Evolutionary conservation across 441 rosid genomes (phyloP).

Genomic region (Pelargonium fulgidum): DNA sequence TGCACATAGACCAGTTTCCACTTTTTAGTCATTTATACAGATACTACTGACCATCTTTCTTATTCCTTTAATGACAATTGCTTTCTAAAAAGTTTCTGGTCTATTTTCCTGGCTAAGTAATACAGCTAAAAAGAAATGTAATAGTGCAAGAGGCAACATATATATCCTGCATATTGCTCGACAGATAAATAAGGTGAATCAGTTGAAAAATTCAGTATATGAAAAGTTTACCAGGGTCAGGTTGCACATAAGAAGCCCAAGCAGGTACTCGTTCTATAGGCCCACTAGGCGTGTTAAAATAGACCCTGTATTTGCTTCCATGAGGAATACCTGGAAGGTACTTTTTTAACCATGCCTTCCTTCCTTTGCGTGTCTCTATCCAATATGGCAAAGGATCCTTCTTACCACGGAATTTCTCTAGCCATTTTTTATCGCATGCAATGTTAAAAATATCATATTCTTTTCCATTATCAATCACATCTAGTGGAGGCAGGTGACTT

Average conservation of each 20-base stretch:
- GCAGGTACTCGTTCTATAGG: constrained; percentile 92
- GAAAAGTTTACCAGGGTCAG: constrained; percentile 46
- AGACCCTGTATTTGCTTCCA: constrained; percentile 90
- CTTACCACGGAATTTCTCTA: constrained; percentile 63
- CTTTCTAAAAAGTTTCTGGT: too few species aligned
- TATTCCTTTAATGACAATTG: too few species aligned
- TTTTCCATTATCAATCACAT: constrained; percentile 76
- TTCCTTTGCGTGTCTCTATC: constrained; percentile 93
- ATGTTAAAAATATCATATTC: constrained; percentile 64
- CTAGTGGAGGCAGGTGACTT: constrained; percentile 68
- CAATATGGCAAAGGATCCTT: constrained; percentile 79
- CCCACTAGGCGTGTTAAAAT: constrained; percentile 83
- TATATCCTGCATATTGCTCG: background rate
- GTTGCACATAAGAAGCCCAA: constrained; percentile 92
- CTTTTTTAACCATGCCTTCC: constrained; percentile 84
- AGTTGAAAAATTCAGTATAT: constrained; percentile 18
- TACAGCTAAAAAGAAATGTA: background rate
- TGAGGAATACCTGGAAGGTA: constrained; percentile 80
- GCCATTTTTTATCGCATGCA: constrained; percentile 49
- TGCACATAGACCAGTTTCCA: too few species aligned
- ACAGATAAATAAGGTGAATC: constrained; percentile 12
- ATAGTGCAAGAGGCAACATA: constrained; percentile 1
- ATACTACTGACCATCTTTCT: too few species aligned
- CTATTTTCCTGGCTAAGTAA: background rate
- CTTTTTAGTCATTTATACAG: too few species aligned